Percentiles rank a stretch among this genome's conserved stretches.
phyloP scores from a whole-genome alignment of 768 basidiomycete species.

The Leccinum sublutescens region DNA sequence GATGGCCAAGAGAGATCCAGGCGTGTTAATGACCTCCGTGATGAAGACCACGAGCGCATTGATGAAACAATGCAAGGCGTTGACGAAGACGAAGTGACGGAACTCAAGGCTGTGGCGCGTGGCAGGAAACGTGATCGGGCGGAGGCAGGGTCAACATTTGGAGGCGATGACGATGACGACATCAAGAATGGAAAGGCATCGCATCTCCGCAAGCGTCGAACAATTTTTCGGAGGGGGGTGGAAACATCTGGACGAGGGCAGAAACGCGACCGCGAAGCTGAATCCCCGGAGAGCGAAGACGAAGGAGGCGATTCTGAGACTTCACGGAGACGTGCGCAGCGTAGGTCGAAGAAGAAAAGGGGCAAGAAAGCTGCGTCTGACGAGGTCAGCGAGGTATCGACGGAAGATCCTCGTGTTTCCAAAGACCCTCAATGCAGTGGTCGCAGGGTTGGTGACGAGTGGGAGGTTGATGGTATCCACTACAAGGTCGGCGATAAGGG shows the following conservation, averaged over 20 bases:
- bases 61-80: conserved; percentile 37
- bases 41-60: conserved; percentile 43
- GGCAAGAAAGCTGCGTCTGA: conserved; percentile 45
- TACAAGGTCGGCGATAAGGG: conserved; percentile 75
- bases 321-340: conserved; percentile 5
- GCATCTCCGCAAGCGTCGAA: conserved; percentile 56
- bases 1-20: conserved; percentile 44
- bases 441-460: conserved; percentile 69
- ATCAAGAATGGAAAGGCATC: conserved; percentile 41
- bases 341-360: conserved; percentile 48
- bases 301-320: conserved; percentile 16
- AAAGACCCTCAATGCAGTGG: conserved; percentile 52
- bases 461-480: conserved; percentile 66
- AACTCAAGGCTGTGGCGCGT: conserved; percentile 35
- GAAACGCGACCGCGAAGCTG: conserved; percentile 64
- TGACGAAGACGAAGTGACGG: conserved; percentile 42
- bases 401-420: conserved; percentile 49
- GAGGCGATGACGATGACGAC: conserved; percentile 50
- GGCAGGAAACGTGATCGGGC: conserved; percentile 78
- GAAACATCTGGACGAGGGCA: conserved; percentile 50
- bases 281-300: conserved; percentile 39
- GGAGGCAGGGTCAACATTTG: conserved; percentile 71
- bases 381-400: conserved; percentile 45
- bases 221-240: conserved; percentile 51
- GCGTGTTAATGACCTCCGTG: conserved; percentile 41